Percentiles rank a stretch among this genome's conserved stretches.
Evolutionary conservation across 495 filamentous ascomycete species (phyloP).

Genomic region (Penicillium malachiteum): DNA sequence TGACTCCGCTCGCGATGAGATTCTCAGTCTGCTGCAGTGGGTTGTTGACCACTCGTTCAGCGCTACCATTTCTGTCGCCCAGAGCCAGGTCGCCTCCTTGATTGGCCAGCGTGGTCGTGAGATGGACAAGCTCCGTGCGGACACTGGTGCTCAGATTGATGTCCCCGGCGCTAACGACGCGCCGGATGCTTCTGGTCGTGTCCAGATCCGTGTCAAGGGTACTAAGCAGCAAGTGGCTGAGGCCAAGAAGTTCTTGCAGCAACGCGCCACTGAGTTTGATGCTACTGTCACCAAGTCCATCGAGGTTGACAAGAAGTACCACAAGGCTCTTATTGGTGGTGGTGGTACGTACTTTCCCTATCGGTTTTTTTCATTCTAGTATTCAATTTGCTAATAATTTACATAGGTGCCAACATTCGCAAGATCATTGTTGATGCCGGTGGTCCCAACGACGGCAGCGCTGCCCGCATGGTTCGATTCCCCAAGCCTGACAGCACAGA

Average conservation of each 20-base stretch:
- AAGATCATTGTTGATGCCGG: conserved; percentile 85
- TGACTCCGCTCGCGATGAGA: conserved; percentile 85
- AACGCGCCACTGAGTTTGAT: conserved; percentile 82
- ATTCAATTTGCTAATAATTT: conserved; percentile 32
- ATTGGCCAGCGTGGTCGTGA: conserved; percentile 87
- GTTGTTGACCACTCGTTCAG: conserved; percentile 78
- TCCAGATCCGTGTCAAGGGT: conserved; percentile 86
- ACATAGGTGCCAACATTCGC: conserved; percentile 77
- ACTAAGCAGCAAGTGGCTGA: conserved; percentile 85
- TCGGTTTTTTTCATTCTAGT: neutral
- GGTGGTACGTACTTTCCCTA: conserved; percentile 62
- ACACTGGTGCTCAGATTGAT: conserved; percentile 83
- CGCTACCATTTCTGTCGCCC: conserved; percentile 78
- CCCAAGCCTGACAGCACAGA: conserved; percentile 74
- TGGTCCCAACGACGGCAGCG: conserved; percentile 78
- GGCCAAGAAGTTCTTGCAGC: conserved; percentile 82
- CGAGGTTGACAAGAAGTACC: conserved; percentile 86
- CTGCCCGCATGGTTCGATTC: conserved; percentile 87
- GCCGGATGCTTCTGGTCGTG: conserved; percentile 59
- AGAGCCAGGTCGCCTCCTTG: conserved; percentile 81
- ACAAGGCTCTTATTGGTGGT: conserved; percentile 84
- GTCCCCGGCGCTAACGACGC: conserved; percentile 69
- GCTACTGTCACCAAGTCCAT: conserved; percentile 79
- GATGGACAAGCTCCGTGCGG: conserved; percentile 83
- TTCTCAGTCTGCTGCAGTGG: conserved; percentile 81